phyloP scores from a whole-genome alignment of 129 eudicot genomes.

The Calendula officinalis region DNA sequence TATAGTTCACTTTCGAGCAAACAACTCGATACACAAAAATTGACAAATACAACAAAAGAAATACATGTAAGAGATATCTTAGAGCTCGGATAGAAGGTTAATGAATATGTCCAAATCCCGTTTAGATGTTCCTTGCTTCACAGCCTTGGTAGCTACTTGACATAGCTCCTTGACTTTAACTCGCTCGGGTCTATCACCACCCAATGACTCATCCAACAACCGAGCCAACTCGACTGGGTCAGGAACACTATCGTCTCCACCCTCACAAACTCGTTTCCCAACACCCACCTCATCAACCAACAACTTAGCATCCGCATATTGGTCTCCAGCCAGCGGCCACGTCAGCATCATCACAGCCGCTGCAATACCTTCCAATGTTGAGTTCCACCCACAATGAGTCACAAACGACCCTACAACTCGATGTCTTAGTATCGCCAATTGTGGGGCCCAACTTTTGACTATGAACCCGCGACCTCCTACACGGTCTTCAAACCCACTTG shows the following conservation, averaged over 20 bases:
- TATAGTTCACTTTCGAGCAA: too few relatives aligned
- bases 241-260: conserved; percentile 37
- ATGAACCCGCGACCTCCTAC: conserved; percentile 42
- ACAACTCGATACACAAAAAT: too few relatives aligned
- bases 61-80: background rate
- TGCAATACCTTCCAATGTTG: conserved; percentile 35
- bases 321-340: conserved; percentile 56
- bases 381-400: conserved; percentile 64
- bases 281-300: conserved; percentile 38
- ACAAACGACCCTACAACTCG: conserved; percentile 43
- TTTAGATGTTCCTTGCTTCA: conserved; percentile 38
- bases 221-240: conserved; percentile 36
- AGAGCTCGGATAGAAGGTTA: conserved; percentile 22
- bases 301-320: conserved; percentile 34
- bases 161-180: conserved; percentile 19
- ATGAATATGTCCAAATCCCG: conserved; percentile 29
- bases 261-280: conserved; percentile 36
- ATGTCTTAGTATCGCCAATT: conserved; percentile 41
- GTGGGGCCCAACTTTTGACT: conserved; percentile 55
- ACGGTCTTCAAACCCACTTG: conserved; percentile 41
- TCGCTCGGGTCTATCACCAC: conserved; percentile 7
- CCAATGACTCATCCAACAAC: conserved; percentile 27
- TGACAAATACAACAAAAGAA: too few relatives aligned
- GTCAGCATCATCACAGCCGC: conserved; percentile 40
- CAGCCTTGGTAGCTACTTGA: conserved; percentile 21